Percentiles rank a stretch among this genome's conserved stretches.
Evolutionary conservation across 768 basidiomycete genomes (phyloP).

Genomic region (Leccinum disarticulatum): DNA sequence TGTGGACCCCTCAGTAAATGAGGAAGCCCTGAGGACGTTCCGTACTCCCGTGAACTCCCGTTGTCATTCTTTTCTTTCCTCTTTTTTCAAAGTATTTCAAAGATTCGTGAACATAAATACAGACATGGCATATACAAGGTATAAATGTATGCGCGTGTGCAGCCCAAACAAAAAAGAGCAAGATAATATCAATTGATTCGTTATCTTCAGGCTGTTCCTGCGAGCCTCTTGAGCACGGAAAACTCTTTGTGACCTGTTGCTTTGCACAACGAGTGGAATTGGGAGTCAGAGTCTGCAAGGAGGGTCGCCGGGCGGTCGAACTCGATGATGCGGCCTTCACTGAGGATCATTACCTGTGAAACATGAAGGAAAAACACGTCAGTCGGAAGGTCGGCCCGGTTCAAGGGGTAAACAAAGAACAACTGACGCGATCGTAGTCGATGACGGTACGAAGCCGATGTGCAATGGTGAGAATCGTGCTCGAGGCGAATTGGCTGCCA

Average conservation of each 20-base stretch:
- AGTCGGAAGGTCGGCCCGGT: conserved; percentile 1
- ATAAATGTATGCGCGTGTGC: not conserved
- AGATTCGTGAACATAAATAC: not conserved
- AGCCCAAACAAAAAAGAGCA: not conserved
- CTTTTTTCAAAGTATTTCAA: not conserved
- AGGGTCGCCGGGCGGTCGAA: conserved; percentile 65
- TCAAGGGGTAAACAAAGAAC: not conserved
- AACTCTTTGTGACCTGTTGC: conserved; percentile 76
- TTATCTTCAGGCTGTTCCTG: conserved; percentile 33
- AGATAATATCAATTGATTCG: not conserved
- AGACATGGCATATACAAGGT: conserved; percentile 10
- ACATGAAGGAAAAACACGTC: not conserved
- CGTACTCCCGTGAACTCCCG: not conserved
- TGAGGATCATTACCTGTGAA: conserved; percentile 69
- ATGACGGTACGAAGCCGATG: conserved; percentile 79
- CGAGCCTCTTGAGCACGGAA: conserved; percentile 65
- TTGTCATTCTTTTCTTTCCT: not conserved
- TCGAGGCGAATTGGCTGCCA: conserved; percentile 69
- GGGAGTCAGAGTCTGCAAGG: conserved; percentile 55
- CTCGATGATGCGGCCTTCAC: conserved; percentile 76
- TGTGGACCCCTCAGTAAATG: conserved; percentile 62
- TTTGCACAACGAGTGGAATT: conserved; percentile 67
- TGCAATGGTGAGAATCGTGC: conserved; percentile 82
- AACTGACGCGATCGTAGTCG: conserved; percentile 75
- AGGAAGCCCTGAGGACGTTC: not conserved